These are phyloP conservation scores for Acrasis kona DNA, from an alignment of 78 protist genomes.

Conservation along the genomic window DNA sequence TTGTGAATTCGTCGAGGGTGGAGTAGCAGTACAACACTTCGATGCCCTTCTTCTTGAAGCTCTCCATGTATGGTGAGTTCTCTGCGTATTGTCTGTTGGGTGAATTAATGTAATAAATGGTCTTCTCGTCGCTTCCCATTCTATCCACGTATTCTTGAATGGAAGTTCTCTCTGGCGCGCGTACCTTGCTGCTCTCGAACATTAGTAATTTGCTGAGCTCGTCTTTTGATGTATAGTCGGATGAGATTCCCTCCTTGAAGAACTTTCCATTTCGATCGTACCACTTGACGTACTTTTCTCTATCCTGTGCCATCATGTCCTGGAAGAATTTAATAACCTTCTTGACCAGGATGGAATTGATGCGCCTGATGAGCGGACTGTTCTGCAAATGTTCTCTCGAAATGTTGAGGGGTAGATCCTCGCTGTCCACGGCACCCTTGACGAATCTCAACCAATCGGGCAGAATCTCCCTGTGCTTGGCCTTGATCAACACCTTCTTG, in stretches of 20 bases:
- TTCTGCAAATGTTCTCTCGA: conserved; percentile 85
- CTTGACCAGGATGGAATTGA: conserved; percentile 36
- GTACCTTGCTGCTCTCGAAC: conserved; percentile 34
- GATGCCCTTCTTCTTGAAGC: conserved; percentile 50
- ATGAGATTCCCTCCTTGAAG: conserved; percentile 71
- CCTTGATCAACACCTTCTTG: conserved; percentile 59
- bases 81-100: conserved; percentile 50
- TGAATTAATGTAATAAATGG: conserved; percentile 64
- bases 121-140: conserved; percentile 57
- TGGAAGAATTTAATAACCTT: neutral
- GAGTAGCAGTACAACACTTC: conserved; percentile 64
- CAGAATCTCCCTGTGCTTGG: conserved; percentile 46
- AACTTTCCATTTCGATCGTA: conserved; percentile 55
- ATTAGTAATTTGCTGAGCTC: conserved; percentile 57
- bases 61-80: conserved; percentile 75
- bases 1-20: conserved; percentile 69
- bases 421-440: conserved; percentile 81
- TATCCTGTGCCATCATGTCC: conserved; percentile 39
- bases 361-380: conserved; percentile 54
- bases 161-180: neutral
- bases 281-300: conserved; percentile 35
- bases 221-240: conserved; percentile 48
- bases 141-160: conserved; percentile 67
- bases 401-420: conserved; percentile 87
- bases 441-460: conserved; percentile 84